A percentile compares a stretch with the other conserved stretches of the same genome.
These are phyloP conservation scores for Cinchona pubescens DNA, from an alignment of 257 asterid species.

Conservation along the genomic window DNA sequence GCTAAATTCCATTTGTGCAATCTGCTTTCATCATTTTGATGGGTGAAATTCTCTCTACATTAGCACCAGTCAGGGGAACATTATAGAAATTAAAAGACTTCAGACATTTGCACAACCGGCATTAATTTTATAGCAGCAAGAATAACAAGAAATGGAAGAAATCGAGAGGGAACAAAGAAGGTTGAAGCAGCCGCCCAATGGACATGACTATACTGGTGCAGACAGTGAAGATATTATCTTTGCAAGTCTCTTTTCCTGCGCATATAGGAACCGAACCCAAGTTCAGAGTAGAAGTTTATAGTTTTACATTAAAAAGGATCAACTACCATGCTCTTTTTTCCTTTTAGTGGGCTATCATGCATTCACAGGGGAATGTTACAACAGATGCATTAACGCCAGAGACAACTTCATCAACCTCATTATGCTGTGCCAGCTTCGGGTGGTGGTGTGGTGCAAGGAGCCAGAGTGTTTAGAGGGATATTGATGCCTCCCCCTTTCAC, in stretches of 20 bases:
- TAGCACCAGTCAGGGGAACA: background rate
- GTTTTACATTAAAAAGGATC: constrained; percentile 37
- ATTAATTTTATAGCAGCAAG: background rate
- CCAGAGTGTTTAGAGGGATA: constrained; percentile 45
- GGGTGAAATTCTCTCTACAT: too few species aligned
- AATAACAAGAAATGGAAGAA: background rate
- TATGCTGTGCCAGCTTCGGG: constrained; percentile 32
- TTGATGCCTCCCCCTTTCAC: constrained; percentile 64
- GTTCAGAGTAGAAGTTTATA: constrained; percentile 40
- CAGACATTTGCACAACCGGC: background rate
- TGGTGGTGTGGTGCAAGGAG: constrained; percentile 43
- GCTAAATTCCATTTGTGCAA: background rate
- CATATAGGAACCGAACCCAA: constrained; percentile 33
- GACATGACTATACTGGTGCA: constrained; percentile 20
- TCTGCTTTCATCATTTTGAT: background rate
- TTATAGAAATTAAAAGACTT: background rate
- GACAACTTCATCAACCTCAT: constrained; percentile 31
- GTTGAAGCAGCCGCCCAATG: constrained; percentile 18
- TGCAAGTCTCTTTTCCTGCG: constrained; percentile 30
- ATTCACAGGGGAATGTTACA: constrained; percentile 35
- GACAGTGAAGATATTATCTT: constrained; percentile 22
- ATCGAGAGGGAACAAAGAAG: background rate
- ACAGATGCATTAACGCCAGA: constrained; percentile 27
- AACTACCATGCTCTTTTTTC: constrained; percentile 39
- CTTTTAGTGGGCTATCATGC: constrained; percentile 41